Evolutionary conservation across 495 filamentous ascomycete species (phyloP).

Genomic region (Cryomyces minteri): DNA sequence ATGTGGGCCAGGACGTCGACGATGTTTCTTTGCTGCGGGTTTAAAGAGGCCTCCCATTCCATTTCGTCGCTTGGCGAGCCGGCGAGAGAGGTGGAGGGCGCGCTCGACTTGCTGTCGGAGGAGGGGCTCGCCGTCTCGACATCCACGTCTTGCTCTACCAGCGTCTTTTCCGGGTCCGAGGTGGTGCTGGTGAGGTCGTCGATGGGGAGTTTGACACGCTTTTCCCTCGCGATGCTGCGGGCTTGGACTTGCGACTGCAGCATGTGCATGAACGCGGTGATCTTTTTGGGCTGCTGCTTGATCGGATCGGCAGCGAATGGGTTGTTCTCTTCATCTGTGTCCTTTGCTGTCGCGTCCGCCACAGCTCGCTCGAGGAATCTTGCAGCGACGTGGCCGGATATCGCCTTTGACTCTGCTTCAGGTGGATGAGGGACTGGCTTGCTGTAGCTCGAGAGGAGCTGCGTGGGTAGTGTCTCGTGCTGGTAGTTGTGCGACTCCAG

Average conservation of each 20-base stretch:
- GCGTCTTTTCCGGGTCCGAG: slow-evolving; percentile 4
- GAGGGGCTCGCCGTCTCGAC: not conserved
- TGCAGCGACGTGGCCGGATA: slow-evolving; percentile 1
- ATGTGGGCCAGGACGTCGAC: slow-evolving; percentile 9
- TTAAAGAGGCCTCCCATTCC: slow-evolving; percentile 3
- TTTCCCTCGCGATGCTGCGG: not conserved
- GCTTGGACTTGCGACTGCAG: not conserved
- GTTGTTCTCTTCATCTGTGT: slow-evolving; percentile 2
- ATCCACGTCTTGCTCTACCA: slow-evolving; percentile 3
- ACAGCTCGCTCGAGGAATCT: not conserved
- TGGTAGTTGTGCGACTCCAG: too few relatives aligned
- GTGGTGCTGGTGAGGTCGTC: too few relatives aligned
- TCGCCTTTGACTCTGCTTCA: slow-evolving; percentile 1
- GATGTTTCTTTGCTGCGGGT: slow-evolving; percentile 7
- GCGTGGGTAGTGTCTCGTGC: too few relatives aligned
- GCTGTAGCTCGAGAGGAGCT: slow-evolving; percentile 2
- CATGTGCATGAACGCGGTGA: not conserved
- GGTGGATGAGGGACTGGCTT: slow-evolving; percentile 5
- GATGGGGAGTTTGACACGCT: not conserved
- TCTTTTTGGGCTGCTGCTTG: not conserved
- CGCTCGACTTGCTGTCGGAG: not conserved
- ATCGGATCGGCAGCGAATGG: not conserved
- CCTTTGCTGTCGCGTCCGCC: not conserved
- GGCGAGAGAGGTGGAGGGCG: not conserved
- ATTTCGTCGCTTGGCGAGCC: not conserved